phyloP scores from a whole-genome alignment of 2,329 filamentous ascomycete genomes.

The Calonectria fujianensis region DNA sequence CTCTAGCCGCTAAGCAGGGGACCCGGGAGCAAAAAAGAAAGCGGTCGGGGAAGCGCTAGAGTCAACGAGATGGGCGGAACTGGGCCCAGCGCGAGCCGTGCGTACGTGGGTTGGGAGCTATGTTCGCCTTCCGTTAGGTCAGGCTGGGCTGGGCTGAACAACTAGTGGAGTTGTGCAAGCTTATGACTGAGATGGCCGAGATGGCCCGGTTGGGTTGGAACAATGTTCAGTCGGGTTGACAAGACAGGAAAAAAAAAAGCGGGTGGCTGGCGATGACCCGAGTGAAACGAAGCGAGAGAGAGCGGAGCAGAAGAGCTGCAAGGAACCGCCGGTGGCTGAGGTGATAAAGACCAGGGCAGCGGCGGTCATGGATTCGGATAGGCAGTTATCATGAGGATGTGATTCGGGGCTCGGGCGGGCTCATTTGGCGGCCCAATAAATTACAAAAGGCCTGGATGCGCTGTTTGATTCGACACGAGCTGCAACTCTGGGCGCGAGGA shows the following conservation, averaged over 20 bases:
- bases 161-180: conserved; percentile 27
- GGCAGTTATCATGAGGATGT: conserved; percentile 2
- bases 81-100: conserved; percentile 21
- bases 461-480: background rate
- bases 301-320: conserved; percentile 42
- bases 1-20: conserved; percentile 25
- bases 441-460: background rate
- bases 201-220: conserved; percentile 18
- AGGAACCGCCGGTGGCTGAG: conserved; percentile 40
- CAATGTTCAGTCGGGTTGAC: conserved; percentile 8
- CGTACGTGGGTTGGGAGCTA: conserved; percentile 14
- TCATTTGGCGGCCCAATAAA: background rate
- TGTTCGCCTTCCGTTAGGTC: conserved; percentile 26
- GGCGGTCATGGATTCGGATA: background rate
- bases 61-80: conserved; percentile 12
- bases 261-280: conserved; percentile 39
- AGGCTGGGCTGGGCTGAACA: conserved; percentile 29
- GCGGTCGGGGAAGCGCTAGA: conserved; percentile 41
- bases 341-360: conserved; percentile 22
- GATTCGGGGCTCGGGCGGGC: background rate
- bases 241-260: conserved; percentile 38
- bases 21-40: conserved; percentile 34
- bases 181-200: conserved; percentile 12
- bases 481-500: background rate
- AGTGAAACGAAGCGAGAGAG: conserved; percentile 36